A percentile compares a stretch with the other conserved stretches of the same genome.
These are phyloP conservation scores for Chromera velia DNA, from an alignment of 73 alveolate genomes.

Conservation along the genomic window DNA sequence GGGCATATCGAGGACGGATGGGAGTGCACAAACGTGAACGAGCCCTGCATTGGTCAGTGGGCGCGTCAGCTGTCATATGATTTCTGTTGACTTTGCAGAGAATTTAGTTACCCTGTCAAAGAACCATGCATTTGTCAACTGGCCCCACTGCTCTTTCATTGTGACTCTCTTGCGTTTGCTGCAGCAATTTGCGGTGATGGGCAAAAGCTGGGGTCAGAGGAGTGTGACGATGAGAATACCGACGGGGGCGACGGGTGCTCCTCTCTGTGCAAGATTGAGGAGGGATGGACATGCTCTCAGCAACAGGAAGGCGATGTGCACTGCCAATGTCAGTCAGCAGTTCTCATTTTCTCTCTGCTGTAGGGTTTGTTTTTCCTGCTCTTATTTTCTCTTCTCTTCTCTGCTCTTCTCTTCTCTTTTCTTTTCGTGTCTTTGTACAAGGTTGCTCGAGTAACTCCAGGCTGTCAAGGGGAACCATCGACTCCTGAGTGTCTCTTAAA, in stretches of 20 bases:
- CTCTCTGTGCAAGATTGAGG: slow-evolving; percentile 10
- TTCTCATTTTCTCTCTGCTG: no score
- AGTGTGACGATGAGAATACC: slow-evolving; percentile 30
- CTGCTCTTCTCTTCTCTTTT: no score
- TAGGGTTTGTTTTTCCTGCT: no score
- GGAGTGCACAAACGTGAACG: slow-evolving; percentile 9
- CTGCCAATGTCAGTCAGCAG: no score
- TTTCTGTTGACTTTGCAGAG: not conserved
- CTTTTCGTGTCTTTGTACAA: no score
- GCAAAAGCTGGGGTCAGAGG: slow-evolving; percentile 14
- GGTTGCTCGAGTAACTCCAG: no score
- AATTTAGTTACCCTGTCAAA: not conserved
- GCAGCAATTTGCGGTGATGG: slow-evolving; percentile 36
- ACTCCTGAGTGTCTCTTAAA: no score
- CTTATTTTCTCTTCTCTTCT: no score
- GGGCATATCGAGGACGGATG: slow-evolving; percentile 23
- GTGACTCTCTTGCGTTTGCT: not conserved
- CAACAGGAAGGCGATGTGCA: no score
- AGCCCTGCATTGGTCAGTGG: no score
- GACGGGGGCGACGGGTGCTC: slow-evolving; percentile 36
- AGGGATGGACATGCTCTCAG: slow-evolving; percentile 35
- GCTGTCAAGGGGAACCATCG: no score
- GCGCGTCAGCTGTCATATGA: not conserved
- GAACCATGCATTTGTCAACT: not conserved
- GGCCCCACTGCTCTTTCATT: not conserved